Conservation (phyloP, 1,284 basidiomycete genomes). For the Inonotus hispidus region DNA sequence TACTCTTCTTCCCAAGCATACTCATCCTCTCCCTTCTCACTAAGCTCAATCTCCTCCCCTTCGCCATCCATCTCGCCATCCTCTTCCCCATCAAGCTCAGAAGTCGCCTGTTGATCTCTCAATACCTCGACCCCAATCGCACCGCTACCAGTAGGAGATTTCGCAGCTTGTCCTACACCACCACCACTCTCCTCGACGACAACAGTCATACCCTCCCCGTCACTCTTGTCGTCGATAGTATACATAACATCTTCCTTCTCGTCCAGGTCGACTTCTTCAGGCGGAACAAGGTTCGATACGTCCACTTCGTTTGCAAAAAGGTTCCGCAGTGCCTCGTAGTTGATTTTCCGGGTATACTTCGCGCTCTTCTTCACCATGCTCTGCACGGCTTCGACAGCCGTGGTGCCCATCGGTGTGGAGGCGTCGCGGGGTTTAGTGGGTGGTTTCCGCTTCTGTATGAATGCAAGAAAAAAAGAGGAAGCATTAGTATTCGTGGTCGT, state of each 20-base stretch:
- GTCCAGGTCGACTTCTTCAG: conserved; percentile 22
- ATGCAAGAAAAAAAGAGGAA: background rate
- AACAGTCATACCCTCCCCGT: conserved; percentile 40
- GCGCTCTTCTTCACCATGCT: conserved; percentile 77
- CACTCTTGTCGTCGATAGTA: conserved; percentile 49
- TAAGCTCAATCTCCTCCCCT: conserved; percentile 27
- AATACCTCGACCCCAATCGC: conserved; percentile 9
- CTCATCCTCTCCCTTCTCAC: conserved; percentile 35
- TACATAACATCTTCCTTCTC: conserved; percentile 35
- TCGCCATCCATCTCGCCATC: conserved; percentile 22
- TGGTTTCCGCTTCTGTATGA: conserved; percentile 57
- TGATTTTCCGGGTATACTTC: conserved; percentile 85
- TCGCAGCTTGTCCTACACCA: conserved; percentile 22
- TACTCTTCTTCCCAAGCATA: conserved; percentile 37
- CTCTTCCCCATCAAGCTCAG: conserved; percentile 22
- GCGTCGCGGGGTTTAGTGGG: conserved; percentile 68
- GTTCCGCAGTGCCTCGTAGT: conserved; percentile 79
- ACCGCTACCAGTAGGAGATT: conserved; percentile 19
- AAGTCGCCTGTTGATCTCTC: conserved; percentile 1
- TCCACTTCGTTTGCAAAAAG: conserved; percentile 55
- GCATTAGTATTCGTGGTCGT: too few species aligned
- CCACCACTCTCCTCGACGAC: conserved; percentile 42
- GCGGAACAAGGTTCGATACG: background rate
- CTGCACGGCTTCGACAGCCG: conserved; percentile 75
- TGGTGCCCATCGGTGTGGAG: conserved; percentile 64